A percentile compares a stretch with the other conserved stretches of the same genome.
Evolutionary conservation across 192 early-diverging fungal species (phyloP).

Genomic region (Funneliformis geosporum): DNA sequence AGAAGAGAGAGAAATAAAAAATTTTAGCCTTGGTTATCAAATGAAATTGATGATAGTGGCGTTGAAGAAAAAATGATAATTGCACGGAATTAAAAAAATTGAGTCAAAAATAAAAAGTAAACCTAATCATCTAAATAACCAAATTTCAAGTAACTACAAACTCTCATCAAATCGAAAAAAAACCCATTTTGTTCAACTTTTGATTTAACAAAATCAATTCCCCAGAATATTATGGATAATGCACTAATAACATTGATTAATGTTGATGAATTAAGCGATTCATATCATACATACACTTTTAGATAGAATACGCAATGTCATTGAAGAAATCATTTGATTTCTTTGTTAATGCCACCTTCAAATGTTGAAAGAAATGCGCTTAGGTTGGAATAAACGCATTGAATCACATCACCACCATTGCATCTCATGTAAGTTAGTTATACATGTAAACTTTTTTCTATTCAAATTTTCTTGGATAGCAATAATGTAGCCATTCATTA

Average conservation of each 20-base stretch:
- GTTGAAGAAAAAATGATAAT: slow-evolving; percentile 78
- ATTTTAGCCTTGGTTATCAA: slow-evolving; percentile 64
- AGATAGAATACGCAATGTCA: slow-evolving; percentile 51
- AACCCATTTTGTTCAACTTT: slow-evolving; percentile 83
- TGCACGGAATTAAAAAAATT: slow-evolving; percentile 84
- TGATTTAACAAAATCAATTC: slow-evolving; percentile 82
- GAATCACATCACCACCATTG: slow-evolving; percentile 83
- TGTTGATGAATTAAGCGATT: slow-evolving; percentile 35
- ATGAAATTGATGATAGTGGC: slow-evolving; percentile 51
- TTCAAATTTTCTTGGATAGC: too few species aligned
- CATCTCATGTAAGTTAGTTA: slow-evolving; percentile 51
- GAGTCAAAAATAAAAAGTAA: slow-evolving; percentile 32
- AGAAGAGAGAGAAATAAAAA: too few species aligned
- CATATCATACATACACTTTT: slow-evolving; percentile 44
- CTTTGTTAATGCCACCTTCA: slow-evolving; percentile 36
- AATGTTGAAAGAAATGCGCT: slow-evolving; percentile 63
- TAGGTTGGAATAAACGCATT: too few species aligned
- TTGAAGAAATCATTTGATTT: slow-evolving; percentile 57
- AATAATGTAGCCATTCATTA: neutral
- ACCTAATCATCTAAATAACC: neutral
- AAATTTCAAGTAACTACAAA: too few species aligned
- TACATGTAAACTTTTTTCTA: neutral
- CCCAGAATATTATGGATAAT: too few species aligned
- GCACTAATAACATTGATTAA: slow-evolving; percentile 41
- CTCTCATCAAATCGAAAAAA: slow-evolving; percentile 38